phyloP scores from a whole-genome alignment of 1,284 basidiomycete genomes.

The Austroboletus olivaceoglutinosus region DNA sequence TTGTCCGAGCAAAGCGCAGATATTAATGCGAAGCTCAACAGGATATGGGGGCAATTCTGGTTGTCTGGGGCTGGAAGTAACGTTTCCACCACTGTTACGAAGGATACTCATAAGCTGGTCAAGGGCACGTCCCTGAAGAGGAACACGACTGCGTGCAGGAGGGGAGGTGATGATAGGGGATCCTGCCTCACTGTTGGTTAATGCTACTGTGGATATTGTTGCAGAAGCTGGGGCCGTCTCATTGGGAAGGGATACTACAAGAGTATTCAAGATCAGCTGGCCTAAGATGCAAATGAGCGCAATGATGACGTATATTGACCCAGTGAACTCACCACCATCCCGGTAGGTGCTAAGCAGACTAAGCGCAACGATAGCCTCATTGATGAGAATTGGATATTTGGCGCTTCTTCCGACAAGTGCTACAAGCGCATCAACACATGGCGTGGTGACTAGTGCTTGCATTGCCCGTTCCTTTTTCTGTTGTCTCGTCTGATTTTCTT shows the following conservation, averaged over 20 bases:
- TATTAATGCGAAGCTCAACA: constrained; percentile 68
- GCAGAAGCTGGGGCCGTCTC: constrained; percentile 40
- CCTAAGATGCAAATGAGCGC: constrained; percentile 41
- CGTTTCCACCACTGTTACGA: constrained; percentile 46
- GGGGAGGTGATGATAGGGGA: constrained; percentile 43
- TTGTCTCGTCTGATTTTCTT: constrained; percentile 37
- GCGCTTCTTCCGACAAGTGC: constrained; percentile 74
- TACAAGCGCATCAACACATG: constrained; percentile 62
- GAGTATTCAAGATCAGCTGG: constrained; percentile 56
- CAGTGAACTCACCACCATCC: constrained; percentile 54
- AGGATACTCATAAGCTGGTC: constrained; percentile 65
- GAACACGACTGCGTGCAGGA: constrained; percentile 39
- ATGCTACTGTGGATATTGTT: constrained; percentile 43
- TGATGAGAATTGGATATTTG: constrained; percentile 82
- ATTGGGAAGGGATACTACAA: constrained; percentile 49
- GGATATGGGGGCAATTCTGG: constrained; percentile 45
- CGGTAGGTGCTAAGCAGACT: constrained; percentile 69
- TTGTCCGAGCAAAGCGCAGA: constrained; percentile 67
- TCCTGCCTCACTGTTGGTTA: constrained; percentile 41
- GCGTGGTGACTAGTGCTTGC: constrained; percentile 47
- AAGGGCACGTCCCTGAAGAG: constrained; percentile 50
- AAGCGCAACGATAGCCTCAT: constrained; percentile 85
- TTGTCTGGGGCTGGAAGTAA: constrained; percentile 29
- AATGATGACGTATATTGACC: not conserved
- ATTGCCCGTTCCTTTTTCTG: constrained; percentile 56